Percentiles rank a stretch among this genome's conserved stretches.
phyloP scores from a whole-genome alignment of 2,329 filamentous ascomycete genomes.

The Anthostomella pinea region DNA sequence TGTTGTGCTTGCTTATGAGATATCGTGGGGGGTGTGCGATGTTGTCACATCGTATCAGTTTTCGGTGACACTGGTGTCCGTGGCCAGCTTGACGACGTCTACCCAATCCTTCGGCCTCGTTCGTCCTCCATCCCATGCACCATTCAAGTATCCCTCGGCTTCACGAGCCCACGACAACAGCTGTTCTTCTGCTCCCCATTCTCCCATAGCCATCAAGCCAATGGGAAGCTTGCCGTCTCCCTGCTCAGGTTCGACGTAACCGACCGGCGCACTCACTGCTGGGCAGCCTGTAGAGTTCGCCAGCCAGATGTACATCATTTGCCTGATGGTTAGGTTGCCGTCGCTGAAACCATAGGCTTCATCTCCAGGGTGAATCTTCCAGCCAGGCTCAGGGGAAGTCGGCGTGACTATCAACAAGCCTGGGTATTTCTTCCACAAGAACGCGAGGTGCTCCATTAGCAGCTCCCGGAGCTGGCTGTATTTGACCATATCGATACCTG shows the following conservation, averaged over 20 bases:
- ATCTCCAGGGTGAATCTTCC: constrained; percentile 59
- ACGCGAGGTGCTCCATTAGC: constrained; percentile 48
- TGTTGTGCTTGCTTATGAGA: too few species aligned
- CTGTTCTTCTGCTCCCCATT: constrained; percentile 66
- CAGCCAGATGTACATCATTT: constrained; percentile 83
- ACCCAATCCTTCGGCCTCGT: constrained; percentile 53
- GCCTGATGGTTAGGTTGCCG: constrained; percentile 67
- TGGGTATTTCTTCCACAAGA: constrained; percentile 61
- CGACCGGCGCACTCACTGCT: constrained; percentile 70
- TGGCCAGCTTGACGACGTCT: constrained; percentile 48
- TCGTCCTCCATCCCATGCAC: constrained; percentile 46
- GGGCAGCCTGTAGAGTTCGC: constrained; percentile 81
- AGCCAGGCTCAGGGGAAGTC: constrained; percentile 72
- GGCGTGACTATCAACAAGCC: constrained; percentile 78
- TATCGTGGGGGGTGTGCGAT: too few species aligned
- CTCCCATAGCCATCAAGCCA: constrained; percentile 61
- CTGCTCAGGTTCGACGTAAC: constrained; percentile 59
- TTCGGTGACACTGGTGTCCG: constrained; percentile 2
- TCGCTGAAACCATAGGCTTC: constrained; percentile 72
- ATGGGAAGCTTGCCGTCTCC: constrained; percentile 60
- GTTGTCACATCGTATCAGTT: too few species aligned
- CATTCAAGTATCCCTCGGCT: constrained; percentile 54
- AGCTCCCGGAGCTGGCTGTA: constrained; percentile 71
- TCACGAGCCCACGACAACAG: constrained; percentile 59
- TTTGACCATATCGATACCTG: constrained; percentile 67